A percentile compares a stretch with the other conserved stretches of the same genome.
These are phyloP conservation scores for Beauveria sp. DNA, from an alignment of 2,329 filamentous ascomycete genomes.

Conservation along the genomic window DNA sequence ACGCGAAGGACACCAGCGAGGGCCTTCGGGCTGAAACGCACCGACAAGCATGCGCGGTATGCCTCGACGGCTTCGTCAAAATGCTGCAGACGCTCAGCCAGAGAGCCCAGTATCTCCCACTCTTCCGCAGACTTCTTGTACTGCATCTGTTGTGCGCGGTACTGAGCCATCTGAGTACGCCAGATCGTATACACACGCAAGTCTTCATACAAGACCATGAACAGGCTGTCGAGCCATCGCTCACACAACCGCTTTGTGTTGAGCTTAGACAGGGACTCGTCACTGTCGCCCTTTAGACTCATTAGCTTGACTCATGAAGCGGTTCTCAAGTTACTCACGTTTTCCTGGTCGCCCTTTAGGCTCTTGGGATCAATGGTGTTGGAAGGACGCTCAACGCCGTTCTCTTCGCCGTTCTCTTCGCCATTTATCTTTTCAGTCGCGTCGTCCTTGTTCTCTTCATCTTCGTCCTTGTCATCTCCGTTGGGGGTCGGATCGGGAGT, in stretches of 20 bases:
- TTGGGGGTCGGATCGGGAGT: constrained; percentile 54
- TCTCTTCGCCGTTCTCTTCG: constrained; percentile 19
- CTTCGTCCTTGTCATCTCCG: constrained; percentile 32
- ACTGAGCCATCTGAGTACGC: constrained; percentile 96
- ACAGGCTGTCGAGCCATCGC: constrained; percentile 94
- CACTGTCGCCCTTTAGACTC: constrained; percentile 46
- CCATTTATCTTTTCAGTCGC: constrained; percentile 32
- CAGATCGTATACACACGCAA: constrained; percentile 98
- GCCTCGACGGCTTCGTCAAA: constrained; percentile 87
- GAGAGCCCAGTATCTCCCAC: constrained; percentile 93
- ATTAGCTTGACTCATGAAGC: constrained; percentile 15
- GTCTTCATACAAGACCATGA: constrained; percentile 99
- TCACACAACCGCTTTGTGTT: constrained; percentile 97
- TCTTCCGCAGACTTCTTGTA: constrained; percentile 97
- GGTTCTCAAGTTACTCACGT: constrained; percentile 39
- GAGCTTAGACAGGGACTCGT: constrained; percentile 77
- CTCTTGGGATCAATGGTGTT: constrained; percentile 72
- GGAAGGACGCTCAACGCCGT: constrained; percentile 64
- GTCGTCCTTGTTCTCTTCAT: constrained; percentile 26
- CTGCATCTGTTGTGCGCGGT: constrained; percentile 82
- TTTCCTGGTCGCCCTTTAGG: constrained; percentile 67
- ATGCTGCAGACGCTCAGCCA: constrained; percentile 90
- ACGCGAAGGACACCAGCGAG: constrained; percentile 76
- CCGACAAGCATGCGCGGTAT: constrained; percentile 77
- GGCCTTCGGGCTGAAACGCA: constrained; percentile 89